Evolutionary conservation across 2,329 filamentous ascomycete genomes (phyloP), one percentile per base, ranked within the genome.

Genomic region (Aspergillus aculeatus): DNA sequence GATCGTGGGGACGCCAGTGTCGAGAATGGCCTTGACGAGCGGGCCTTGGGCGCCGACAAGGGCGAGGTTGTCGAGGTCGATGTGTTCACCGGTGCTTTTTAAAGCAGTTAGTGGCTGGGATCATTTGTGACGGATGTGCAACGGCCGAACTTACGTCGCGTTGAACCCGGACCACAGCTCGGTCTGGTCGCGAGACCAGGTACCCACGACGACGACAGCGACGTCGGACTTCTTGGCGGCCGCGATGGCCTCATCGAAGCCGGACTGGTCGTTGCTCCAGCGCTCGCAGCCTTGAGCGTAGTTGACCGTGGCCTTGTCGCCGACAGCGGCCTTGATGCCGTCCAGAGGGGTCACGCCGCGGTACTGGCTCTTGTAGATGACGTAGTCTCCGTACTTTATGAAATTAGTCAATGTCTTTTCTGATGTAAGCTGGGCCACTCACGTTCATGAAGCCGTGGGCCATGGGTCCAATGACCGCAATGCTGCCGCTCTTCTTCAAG

Each of bases 381-480:
- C 88, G 66, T 91, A 91, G 73, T 91, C 89, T 54, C 89, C 89
- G 60, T 91, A 89, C 82, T 86, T 62, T 65, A 10, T 10, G 19
- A 1, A 23, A 59, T 58, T 60, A 41, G 23, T 26, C 41, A 21
- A 4, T 38, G 5, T 3, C 10, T 14, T 41, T 23, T 21, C 23
- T 19, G 11, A 32, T 9, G 5, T 11, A 14, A 12, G 29, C 4
- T 11, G 4, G 26, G 11, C 23, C 16, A 77, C 83, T 75, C 66
- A 86, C 85, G 67, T 90, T 90, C 81, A 90, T 86, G 64, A 82
- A 89, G 0, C 85, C 86, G 65, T 89, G 83, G 1, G 86, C 89
- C 85, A 92, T 91, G 2, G 89, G 89, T 0, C 89, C 89, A 66
- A 92, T 89, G 16, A 92, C 86, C 4, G 88, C 88, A 59, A 91